Conservation (phyloP, 345 rosid genomes). For the Pistacia vera region DNA sequence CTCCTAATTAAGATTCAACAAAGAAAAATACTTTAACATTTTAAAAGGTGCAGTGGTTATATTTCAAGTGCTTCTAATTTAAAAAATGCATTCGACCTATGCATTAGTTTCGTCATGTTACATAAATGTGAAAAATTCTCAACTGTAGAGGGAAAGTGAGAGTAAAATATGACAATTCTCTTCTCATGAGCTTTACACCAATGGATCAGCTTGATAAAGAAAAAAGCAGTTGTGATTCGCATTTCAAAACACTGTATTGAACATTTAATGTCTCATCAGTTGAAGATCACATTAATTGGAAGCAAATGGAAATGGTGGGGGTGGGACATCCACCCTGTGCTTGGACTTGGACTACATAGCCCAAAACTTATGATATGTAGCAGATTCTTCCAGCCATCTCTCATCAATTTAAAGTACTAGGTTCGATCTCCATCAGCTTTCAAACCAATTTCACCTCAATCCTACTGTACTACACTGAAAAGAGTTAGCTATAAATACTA, state of each 20-base stretch:
- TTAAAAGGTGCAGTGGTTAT: neutral
- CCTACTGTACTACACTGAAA: neutral
- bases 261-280: neutral
- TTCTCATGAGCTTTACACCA: constrained; percentile 4
- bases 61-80: neutral
- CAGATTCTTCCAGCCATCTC: constrained; percentile 9
- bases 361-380: constrained; percentile 6
- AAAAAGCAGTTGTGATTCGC: constrained; percentile 13
- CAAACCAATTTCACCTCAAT: constrained; percentile 3
- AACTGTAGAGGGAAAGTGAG: constrained; percentile 17
- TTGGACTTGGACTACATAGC: constrained; percentile 2
- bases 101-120: constrained; percentile 22
- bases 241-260: constrained; percentile 7
- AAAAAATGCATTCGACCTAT: neutral
- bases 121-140: constrained; percentile 25
- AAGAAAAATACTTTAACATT: no score
- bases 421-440: neutral
- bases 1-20: no score
- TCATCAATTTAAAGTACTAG: neutral
- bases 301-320: neutral
- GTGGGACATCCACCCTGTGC: constrained; percentile 16
- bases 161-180: constrained; percentile 6
- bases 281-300: constrained; percentile 11
- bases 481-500: constrained; percentile 5
- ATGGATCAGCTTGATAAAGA: neutral